Conservation (phyloP, 768 basidiomycete species). For the Macrocybe gigantea region DNA sequence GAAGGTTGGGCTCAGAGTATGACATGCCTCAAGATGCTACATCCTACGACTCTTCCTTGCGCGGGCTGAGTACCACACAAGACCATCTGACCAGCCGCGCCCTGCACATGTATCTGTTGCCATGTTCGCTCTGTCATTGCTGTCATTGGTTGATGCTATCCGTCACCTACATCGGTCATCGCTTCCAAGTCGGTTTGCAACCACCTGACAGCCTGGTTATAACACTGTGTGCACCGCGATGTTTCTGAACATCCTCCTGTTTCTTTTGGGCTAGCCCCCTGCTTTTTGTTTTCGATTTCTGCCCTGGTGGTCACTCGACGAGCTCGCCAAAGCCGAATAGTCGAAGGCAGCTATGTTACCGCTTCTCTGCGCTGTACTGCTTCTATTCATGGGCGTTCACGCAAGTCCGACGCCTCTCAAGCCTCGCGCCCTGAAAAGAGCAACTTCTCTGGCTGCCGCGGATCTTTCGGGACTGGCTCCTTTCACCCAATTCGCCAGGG, state of each 20-base stretch:
- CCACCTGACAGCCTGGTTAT: neutral
- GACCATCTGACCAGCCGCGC: too few relatives aligned
- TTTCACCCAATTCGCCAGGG: slow-evolving; percentile 28
- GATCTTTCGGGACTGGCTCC: slow-evolving; percentile 12
- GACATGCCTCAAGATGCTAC: too few relatives aligned
- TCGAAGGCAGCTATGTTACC: slow-evolving; percentile 3
- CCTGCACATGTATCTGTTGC: too few relatives aligned
- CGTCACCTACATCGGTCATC: too few relatives aligned
- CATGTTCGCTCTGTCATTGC: too few relatives aligned
- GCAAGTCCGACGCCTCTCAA: slow-evolving; percentile 5
- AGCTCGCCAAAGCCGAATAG: neutral
- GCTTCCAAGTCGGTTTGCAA: neutral
- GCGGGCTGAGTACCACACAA: too few relatives aligned
- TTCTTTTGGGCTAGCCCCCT: slow-evolving; percentile 5
- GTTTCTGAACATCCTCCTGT: neutral
- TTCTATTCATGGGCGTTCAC: slow-evolving; percentile 6
- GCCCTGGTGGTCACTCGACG: neutral
- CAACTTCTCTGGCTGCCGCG: slow-evolving; percentile 5
- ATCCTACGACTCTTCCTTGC: too few relatives aligned
- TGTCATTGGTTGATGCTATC: too few relatives aligned
- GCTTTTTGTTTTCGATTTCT: neutral
- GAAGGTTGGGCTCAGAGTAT: too few relatives aligned
- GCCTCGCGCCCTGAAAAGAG: slow-evolving; percentile 1
- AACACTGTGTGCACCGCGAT: neutral
- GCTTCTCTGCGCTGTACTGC: slow-evolving; percentile 1